phyloP scores from a whole-genome alignment of 2,329 filamentous ascomycete genomes.

The Sordariomycetes sp. region DNA sequence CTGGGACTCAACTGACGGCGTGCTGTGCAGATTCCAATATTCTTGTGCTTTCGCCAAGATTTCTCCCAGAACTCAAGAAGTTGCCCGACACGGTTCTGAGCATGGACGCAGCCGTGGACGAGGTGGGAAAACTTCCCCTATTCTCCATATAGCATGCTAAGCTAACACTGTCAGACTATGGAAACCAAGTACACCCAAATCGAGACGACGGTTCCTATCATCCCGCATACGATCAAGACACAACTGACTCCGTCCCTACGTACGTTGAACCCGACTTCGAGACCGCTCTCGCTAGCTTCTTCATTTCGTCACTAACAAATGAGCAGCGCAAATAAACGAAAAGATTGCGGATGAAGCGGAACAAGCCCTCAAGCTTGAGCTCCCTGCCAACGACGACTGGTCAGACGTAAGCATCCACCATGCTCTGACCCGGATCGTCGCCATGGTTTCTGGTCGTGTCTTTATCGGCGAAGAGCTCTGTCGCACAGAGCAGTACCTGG shows the following conservation, averaged over 20 bases:
- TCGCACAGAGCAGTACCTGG: constrained; percentile 31
- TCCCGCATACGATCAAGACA: constrained; percentile 19
- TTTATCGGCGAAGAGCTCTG: constrained; percentile 38
- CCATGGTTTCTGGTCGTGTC: constrained; percentile 33
- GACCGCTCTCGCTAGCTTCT: no score
- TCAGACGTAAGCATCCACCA: constrained; percentile 26
- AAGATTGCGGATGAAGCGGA: constrained; percentile 26
- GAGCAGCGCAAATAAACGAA: constrained; percentile 18
- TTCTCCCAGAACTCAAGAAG: constrained; percentile 6
- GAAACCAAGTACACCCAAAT: constrained; percentile 23
- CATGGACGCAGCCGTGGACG: constrained; percentile 6
- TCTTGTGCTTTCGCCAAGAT: constrained; percentile 4
- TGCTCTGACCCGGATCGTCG: constrained; percentile 33
- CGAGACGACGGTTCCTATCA: constrained; percentile 10
- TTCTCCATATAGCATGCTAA: background rate
- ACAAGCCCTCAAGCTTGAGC: constrained; percentile 18
- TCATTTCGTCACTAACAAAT: no score
- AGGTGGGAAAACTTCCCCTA: constrained; percentile 2
- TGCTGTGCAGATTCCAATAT: constrained; percentile 1
- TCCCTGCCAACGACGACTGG: constrained; percentile 28
- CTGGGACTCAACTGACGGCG: background rate
- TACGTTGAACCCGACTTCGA: constrained; percentile 6
- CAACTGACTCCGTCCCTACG: constrained; percentile 22
- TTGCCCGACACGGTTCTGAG: constrained; percentile 7
- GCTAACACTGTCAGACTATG: constrained; percentile 12